Conservation (phyloP, 2,329 filamentous ascomycete genomes). For the Exophiala oligosperma region DNA sequence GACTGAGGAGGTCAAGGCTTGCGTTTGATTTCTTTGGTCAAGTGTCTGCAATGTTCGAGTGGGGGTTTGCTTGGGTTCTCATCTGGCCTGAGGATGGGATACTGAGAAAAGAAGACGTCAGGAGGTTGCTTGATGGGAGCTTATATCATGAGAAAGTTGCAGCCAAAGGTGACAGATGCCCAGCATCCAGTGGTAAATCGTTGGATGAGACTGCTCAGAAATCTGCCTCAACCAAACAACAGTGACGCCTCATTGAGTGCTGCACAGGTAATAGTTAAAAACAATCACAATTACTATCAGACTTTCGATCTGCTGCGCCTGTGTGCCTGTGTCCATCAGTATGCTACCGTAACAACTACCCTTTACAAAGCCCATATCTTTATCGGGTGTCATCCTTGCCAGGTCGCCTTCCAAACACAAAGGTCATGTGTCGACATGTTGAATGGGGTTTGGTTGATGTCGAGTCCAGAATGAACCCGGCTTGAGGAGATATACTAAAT, state of each 20-base stretch:
- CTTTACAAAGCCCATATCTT: no score
- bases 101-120: slow-evolving; percentile 31
- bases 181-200: not conserved
- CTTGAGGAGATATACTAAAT: no score
- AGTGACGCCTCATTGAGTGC: not conserved
- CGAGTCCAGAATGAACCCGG: no score
- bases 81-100: slow-evolving; percentile 30
- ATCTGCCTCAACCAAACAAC: not conserved
- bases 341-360: no score
- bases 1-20: slow-evolving; percentile 42
- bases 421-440: no score
- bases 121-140: slow-evolving; percentile 29
- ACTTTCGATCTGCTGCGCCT: no score
- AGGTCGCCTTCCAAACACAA: no score
- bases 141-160: slow-evolving; percentile 12
- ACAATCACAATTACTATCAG: no score
- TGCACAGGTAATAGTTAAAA: no score
- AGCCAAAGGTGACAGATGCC: not conserved
- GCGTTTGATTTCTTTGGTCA: slow-evolving; percentile 46
- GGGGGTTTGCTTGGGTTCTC: slow-evolving; percentile 34
- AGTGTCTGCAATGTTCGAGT: slow-evolving; percentile 47
- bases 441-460: no score
- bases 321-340: no score
- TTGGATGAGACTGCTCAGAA: not conserved
- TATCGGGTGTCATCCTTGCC: no score